phyloP scores from a whole-genome alignment of 768 basidiomycete genomes.

The Pleurotus pulmonarius region DNA sequence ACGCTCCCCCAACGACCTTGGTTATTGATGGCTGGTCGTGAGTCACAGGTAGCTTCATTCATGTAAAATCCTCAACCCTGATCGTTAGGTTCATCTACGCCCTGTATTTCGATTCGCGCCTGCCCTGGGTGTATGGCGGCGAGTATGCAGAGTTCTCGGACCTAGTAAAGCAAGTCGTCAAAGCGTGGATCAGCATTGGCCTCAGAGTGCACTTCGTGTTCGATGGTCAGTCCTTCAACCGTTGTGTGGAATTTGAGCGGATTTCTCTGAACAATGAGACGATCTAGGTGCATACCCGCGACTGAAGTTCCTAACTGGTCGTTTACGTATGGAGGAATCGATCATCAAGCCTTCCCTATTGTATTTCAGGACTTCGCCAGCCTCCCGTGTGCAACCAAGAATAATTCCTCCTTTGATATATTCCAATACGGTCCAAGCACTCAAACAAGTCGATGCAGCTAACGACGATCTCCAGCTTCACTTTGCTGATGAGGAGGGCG shows the following conservation, averaged over 20 bases:
- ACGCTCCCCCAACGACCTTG: slow-evolving; percentile 35
- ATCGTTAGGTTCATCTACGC: slow-evolving; percentile 69
- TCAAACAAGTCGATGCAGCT: slow-evolving; percentile 35
- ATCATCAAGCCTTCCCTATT: slow-evolving; percentile 60
- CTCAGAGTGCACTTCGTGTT: slow-evolving; percentile 73
- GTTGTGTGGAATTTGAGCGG: slow-evolving; percentile 1
- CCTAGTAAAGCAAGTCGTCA: slow-evolving; percentile 47
- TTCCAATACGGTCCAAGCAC: slow-evolving; percentile 52
- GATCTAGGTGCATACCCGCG: slow-evolving; percentile 59
- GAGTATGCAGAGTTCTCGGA: slow-evolving; percentile 60
- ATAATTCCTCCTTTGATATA: slow-evolving; percentile 71
- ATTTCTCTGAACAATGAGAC: slow-evolving; percentile 12
- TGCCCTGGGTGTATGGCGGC: slow-evolving; percentile 87
- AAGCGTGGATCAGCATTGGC: slow-evolving; percentile 68
- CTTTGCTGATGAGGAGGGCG: slow-evolving; percentile 80
- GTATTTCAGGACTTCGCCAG: slow-evolving; percentile 76
- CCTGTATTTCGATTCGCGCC: slow-evolving; percentile 50
- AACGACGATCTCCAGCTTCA: slow-evolving; percentile 46
- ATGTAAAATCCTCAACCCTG: slow-evolving; percentile 9
- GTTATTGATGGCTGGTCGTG: slow-evolving; percentile 89
- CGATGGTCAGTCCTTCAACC: slow-evolving; percentile 53
- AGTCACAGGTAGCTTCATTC: slow-evolving; percentile 31
- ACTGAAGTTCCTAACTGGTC: slow-evolving; percentile 69
- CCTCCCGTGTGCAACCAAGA: slow-evolving; percentile 56
- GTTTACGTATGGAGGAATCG: slow-evolving; percentile 54